Percentiles rank a stretch among this genome's conserved stretches.
These are phyloP conservation scores for Starmerella tilneyi DNA, from an alignment of 805 yeast species.

Conservation along the genomic window DNA sequence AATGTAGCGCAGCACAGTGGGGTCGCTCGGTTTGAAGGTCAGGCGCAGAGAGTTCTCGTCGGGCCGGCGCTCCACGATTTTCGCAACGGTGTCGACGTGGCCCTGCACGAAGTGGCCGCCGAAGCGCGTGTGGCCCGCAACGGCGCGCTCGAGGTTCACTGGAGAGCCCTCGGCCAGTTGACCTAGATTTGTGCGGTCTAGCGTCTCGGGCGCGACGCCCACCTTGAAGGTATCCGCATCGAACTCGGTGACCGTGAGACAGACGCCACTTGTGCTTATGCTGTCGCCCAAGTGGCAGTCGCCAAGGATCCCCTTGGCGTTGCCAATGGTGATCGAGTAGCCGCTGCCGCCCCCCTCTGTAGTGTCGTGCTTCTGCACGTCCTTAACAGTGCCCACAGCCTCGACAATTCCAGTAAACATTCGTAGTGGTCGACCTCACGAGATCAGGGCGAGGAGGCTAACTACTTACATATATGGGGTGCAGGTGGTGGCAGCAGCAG, in stretches of 20 bases:
- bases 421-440: too few species aligned
- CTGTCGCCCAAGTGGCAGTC: constrained; percentile 94
- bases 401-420: constrained; percentile 97
- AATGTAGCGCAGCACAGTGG: constrained; percentile 51
- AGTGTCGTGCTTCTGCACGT: constrained; percentile 39
- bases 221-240: constrained; percentile 56
- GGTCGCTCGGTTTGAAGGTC: constrained; percentile 62
- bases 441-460: too few species aligned
- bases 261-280: constrained; percentile 77
- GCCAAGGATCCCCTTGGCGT: constrained; percentile 49
- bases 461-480: too few species aligned
- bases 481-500: too few species aligned
- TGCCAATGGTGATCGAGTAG: constrained; percentile 53
- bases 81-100: constrained; percentile 85
- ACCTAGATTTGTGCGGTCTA: constrained; percentile 70
- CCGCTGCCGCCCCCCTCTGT: constrained; percentile 60
- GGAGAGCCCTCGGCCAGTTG: constrained; percentile 44
- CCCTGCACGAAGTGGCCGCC: constrained; percentile 99
- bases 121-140: constrained; percentile 65
- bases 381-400: constrained; percentile 54
- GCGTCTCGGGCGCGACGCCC: constrained; percentile 87
- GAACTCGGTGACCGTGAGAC: constrained; percentile 86
- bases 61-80: constrained; percentile 40
- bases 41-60: constrained; percentile 71
- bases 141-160: constrained; percentile 90